Evolutionary conservation across 2,329 filamentous ascomycete species (phyloP), one percentile per base, ranked within the genome.

Genomic region (Penicillium palitans): DNA sequence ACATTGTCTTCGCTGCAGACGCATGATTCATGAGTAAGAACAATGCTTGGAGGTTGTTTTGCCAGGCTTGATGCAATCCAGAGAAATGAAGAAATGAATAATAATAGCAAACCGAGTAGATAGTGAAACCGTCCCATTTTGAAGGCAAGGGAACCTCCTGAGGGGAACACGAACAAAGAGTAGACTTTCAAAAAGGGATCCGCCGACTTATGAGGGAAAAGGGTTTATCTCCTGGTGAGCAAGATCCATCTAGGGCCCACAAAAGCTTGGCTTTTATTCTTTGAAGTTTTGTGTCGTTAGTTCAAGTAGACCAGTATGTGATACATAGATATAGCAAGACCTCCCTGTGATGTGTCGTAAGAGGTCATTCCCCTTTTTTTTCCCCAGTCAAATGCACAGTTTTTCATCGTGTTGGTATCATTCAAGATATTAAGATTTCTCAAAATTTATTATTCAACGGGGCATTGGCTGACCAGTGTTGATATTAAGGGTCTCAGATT

Each of bases 71-170:
- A 52, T 19, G 51, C 49, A 12, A 61, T 40, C 60, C 58, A 61
- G 5, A 62, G 13, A 13, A 53, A 45, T 17, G 54, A 55, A 13
- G 31, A 42, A 8, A 61, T 35, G 10, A 52, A 58, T 21, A 52
- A 39, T 21, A 58, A 21, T 17, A 62, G 24, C 12, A 61, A 25
- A n/a, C 47, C 55, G 10, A 60, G 25, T 27, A 62, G 39, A 24
- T 58, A 55, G 37, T 62, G 59, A 31, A 45, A 55, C 8, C 52
- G 45, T 19, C 42, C 41, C 59, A 61, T 60, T 17, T 39, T 40
- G 41, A 37, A 19, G 29, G 39, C n/a, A 42, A 29, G 8, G n/a
- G n/a, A 13, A 17, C 29, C 21, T 25, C 15, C 29, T 15, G 21
- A 19, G 15, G 2, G 19, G 2, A 40, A 29, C 10, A 4, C 17